Conservation (phyloP, 345 rosid genomes). For the Odontarrhena argentea region DNA sequence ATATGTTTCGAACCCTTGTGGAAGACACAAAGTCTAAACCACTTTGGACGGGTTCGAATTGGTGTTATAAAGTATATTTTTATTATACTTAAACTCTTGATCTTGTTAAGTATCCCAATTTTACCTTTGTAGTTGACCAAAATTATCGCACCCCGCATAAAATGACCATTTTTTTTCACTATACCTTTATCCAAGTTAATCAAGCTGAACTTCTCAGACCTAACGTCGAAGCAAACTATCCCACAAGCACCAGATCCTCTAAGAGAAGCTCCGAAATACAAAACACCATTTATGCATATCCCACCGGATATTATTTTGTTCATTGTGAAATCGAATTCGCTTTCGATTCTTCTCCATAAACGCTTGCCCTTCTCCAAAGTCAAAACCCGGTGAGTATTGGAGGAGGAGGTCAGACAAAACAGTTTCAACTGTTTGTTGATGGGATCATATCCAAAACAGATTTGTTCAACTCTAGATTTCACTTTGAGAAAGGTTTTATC, state of each 20-base stretch:
- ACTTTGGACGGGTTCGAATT: no score
- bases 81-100: no score
- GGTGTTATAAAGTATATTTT: no score
- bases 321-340: no score
- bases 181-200: neutral
- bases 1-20: no score
- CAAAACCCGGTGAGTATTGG: constrained; percentile 13
- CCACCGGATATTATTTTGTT: neutral
- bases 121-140: constrained; percentile 5
- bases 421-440: neutral
- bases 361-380: constrained; percentile 16
- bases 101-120: neutral
- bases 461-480: neutral
- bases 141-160: neutral
- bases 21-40: no score
- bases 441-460: constrained; percentile 3
- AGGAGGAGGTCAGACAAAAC: neutral
- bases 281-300: constrained; percentile 1
- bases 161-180: fast-evolving
- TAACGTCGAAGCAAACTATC: constrained; percentile 1
- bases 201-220: neutral
- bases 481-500: no score
- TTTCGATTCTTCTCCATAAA: constrained; percentile 1
- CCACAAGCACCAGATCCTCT: neutral
- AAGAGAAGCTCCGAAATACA: neutral